Evolutionary conservation across 345 rosid species (phyloP), one percentile per base, ranked within the genome.

Genomic region (Cardamine resedifolia): DNA sequence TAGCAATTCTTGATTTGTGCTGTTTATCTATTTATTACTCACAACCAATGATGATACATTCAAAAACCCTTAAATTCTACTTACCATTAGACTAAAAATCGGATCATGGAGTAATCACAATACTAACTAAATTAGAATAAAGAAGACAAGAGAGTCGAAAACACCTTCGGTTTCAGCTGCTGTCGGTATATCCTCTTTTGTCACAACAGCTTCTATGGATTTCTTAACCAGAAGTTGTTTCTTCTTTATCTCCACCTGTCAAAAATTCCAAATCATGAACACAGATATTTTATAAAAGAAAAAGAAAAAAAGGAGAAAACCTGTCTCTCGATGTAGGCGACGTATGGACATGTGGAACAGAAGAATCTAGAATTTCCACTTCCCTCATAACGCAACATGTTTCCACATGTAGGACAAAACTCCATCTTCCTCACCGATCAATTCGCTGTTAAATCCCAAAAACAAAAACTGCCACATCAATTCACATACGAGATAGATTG

Each of bases 191-290:
- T 78, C 74, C 2, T 72, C 38, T 61, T 78, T 60, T 7, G 66
- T 52, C 30, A 72, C 52, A 60, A 73, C 69, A 16, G 71, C 16
- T 5, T 78, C 81, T 0, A 66, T 33, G 1, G 74, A 12, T 62
- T 78, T 78, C 67, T 68, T 67, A 55, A 73, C 78, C 4, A 78
- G 34, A 20, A 67, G 18, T 45, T 67, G 78, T 66, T 78, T 73
- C 65, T 72, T 67, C 66, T 47, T 73, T 73, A 78, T 78, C 61
- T 78, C 74, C 1, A 78, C 78, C 78, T 78, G 59, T 67, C 12
- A 21, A 72, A 20, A 1, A n/a, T 19, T 24, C 23, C 24, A 67
- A 28, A 21, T 10, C 36, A 51, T 0, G n/a, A 15, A 38, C 16
- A 39, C 2, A 23, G 0, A 21, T 0, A 10, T 16, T 27, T 50